Percentiles rank a stretch among this genome's conserved stretches.
Evolutionary conservation across 345 rosid genomes (phyloP).

Genomic region (Salix viminalis): DNA sequence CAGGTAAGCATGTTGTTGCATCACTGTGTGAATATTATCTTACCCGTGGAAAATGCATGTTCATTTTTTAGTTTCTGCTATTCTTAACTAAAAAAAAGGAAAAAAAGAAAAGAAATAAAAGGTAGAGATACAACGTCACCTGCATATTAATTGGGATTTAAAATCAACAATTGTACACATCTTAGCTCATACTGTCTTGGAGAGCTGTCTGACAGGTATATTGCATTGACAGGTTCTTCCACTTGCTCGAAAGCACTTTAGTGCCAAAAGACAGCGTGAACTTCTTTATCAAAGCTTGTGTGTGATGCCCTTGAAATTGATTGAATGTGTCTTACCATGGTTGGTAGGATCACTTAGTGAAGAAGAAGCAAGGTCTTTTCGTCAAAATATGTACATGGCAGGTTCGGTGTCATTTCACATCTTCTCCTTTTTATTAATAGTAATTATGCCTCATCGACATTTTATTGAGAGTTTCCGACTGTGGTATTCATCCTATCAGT

Average conservation of each 20-base stretch:
- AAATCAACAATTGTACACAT: neutral
- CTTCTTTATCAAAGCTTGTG: slow-evolving; percentile 58
- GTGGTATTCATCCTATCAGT: neutral
- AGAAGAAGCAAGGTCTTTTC: slow-evolving; percentile 46
- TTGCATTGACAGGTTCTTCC: slow-evolving; percentile 47
- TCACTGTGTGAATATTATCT: neutral
- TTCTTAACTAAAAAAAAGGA: neutral
- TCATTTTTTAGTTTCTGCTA: neutral
- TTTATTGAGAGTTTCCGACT: neutral
- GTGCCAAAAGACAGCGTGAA: slow-evolving; percentile 51
- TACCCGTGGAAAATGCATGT: neutral
- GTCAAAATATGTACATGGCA: slow-evolving; percentile 54
- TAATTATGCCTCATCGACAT: neutral
- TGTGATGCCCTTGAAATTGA: slow-evolving; percentile 57
- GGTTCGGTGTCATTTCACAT: slow-evolving; percentile 24
- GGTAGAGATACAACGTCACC: neutral
- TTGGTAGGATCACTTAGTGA: slow-evolving; percentile 47
- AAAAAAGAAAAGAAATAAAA: neutral
- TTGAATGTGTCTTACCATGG: slow-evolving; percentile 61
- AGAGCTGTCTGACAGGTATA: neutral
- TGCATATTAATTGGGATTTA: neutral
- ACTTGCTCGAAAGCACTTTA: slow-evolving; percentile 55
- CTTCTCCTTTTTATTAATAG: slow-evolving; percentile 1
- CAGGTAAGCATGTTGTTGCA: slow-evolving; percentile 35
- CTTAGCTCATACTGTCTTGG: neutral